Evolutionary conservation across 1,284 basidiomycete species (phyloP).

Genomic region (Rhodofomes roseus): DNA sequence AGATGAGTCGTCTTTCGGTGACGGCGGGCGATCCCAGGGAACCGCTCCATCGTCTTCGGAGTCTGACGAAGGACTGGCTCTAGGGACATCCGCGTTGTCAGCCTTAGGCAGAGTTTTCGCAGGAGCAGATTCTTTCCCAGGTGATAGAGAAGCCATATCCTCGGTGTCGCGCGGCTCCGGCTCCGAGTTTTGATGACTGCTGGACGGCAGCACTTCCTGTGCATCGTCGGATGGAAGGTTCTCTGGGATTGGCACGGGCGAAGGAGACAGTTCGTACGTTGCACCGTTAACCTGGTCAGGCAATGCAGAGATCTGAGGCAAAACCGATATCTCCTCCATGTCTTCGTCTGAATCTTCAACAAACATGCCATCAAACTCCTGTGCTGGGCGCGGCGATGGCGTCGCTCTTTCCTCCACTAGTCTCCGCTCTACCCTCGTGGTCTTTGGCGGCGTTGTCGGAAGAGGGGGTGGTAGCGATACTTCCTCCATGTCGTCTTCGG

Average conservation of each 20-base stretch:
- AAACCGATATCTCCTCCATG: constrained; percentile 16
- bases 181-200: not conserved
- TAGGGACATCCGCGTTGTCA: not conserved
- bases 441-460: not conserved
- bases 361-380: not conserved
- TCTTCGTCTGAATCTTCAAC: constrained; percentile 17
- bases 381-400: not conserved
- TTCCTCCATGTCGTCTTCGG: constrained; percentile 46
- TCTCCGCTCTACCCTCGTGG: not conserved
- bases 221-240: not conserved
- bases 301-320: not conserved
- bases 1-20: constrained; percentile 28
- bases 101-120: not conserved
- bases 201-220: not conserved
- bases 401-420: not conserved
- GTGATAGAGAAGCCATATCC: not conserved
- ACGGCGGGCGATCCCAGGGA: constrained; percentile 51
- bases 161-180: not conserved
- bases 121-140: not conserved
- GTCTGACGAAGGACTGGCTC: not conserved
- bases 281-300: not conserved
- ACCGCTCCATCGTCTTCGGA: constrained; percentile 1
- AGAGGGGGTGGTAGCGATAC: constrained; percentile 18
- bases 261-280: not conserved
- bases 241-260: not conserved